Evolutionary conservation across 805 yeast species (phyloP).

Genomic region (Clavispora fructus): DNA sequence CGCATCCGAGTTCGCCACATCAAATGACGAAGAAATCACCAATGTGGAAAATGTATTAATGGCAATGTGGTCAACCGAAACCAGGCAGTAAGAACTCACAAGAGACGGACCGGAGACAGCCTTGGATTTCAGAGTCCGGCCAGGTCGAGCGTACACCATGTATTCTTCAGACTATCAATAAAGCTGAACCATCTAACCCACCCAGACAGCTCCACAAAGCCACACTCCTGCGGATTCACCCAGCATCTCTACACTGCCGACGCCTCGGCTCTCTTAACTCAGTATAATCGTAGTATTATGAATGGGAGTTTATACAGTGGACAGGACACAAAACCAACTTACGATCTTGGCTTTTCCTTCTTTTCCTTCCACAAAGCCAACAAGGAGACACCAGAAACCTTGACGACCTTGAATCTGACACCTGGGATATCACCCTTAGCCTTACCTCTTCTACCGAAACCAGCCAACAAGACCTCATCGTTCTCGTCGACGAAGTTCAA

Average conservation of each 20-base stretch:
- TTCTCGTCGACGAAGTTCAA: constrained; percentile 99
- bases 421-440: constrained; percentile 99
- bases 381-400: constrained; percentile 99
- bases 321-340: constrained; percentile 28
- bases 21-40: too few relatives aligned
- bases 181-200: too few relatives aligned
- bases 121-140: too few relatives aligned
- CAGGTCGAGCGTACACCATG: too few relatives aligned
- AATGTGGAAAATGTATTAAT: too few relatives aligned
- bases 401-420: constrained; percentile 99
- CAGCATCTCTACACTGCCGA: not conserved
- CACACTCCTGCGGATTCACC: too few relatives aligned
- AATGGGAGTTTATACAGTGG: constrained; percentile 9
- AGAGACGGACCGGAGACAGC: too few relatives aligned
- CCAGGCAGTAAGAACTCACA: too few relatives aligned
- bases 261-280: not conserved
- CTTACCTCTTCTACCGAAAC: constrained; percentile 99
- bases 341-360: constrained; percentile 99
- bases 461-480: constrained; percentile 99
- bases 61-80: too few relatives aligned
- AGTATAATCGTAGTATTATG: constrained; percentile 4
- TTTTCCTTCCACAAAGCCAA: constrained; percentile 99
- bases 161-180: too few relatives aligned
- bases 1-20: too few relatives aligned
- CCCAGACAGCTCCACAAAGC: too few relatives aligned